Evolutionary conservation across 441 rosid genomes (phyloP), one percentile per base, ranked within the genome.

Genomic region (Syzygium syzygioides): DNA sequence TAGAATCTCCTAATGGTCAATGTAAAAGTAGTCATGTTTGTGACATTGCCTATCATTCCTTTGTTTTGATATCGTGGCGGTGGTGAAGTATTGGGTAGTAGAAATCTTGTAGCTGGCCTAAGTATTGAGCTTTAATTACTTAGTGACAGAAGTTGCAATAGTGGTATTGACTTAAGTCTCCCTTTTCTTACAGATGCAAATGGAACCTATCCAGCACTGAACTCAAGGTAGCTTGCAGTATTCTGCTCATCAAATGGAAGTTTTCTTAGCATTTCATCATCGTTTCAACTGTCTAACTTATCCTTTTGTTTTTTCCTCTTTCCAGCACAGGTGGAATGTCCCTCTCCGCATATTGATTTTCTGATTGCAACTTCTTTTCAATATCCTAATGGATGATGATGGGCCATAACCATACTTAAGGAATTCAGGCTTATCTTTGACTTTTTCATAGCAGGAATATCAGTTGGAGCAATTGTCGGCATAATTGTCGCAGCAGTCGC

Each of bases 241-340:
- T 14, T 37, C 56, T 37, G 87, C 50, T 80, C 76, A 55, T 86
- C 48, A 37, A 60, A 45, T 55, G 80, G 56, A 76, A 80, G 87
- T 52, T 85, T 28, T 59, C 68, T 89, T 87, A 85, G 89, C 88
- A 85, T 14, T 89, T 53, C 84, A 71, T 83, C 88, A 30, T 48
- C 60, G n/a, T 76, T 92, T 54, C 87, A 50, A 34, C 88, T 84
- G 86, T 89, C n/a, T 79, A 41, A 76, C 83, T 41, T 76, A 76
- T 76, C 83, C 52, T 89, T 86, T 86, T 90, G n/a, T 57, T 55
- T 9, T 87, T 92, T 89, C 86, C 88, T 90, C 91, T 92, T 93
- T 95, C 95, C 96, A 97, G 99, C 96, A 80, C 92, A 91, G 93
- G 96, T 93, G 95, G 94, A 91, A 90, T 93, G 93, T 86, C 88